A percentile compares a stretch with the other conserved stretches of the same genome.
phyloP scores from a whole-genome alignment of 305 asterid genomes.

The Ajuga reptans region DNA sequence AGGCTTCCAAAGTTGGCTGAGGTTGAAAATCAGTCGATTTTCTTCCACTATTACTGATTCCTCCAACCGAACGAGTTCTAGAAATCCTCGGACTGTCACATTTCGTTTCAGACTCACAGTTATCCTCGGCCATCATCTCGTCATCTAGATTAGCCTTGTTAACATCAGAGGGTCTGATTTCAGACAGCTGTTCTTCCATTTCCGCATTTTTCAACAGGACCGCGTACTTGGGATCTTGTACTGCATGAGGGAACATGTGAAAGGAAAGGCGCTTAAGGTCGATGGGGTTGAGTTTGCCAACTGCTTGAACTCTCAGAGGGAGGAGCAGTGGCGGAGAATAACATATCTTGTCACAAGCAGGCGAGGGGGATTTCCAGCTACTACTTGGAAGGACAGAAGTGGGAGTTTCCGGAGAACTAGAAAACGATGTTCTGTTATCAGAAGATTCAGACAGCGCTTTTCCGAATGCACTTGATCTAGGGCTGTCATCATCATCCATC shows the following conservation, averaged over 20 bases:
- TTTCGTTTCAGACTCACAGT: conserved; percentile 18
- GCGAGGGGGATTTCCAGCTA: conserved; percentile 27
- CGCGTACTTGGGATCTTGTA: conserved; percentile 31
- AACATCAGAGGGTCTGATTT: conserved; percentile 19
- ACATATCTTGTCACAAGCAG: conserved; percentile 25
- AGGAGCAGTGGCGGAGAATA: conserved; percentile 51
- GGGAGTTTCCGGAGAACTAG: conserved; percentile 69
- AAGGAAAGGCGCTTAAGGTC: conserved; percentile 71
- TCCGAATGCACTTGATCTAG: conserved; percentile 40
- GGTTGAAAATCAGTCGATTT: conserved; percentile 1
- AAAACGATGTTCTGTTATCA: conserved; percentile 30
- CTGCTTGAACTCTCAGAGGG: conserved; percentile 56
- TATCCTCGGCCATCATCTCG: conserved; percentile 21
- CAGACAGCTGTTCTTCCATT: conserved; percentile 19
- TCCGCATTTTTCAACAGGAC: conserved; percentile 25
- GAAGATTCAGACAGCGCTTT: conserved; percentile 43
- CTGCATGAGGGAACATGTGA: conserved; percentile 55
- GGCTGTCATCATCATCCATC: conserved; percentile 55
- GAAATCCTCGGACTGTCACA: conserved; percentile 22
- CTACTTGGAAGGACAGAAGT: conserved; percentile 66
- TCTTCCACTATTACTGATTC: conserved; percentile 9
- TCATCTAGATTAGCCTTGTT: conserved; percentile 24
- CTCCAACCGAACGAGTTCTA: conserved; percentile 16
- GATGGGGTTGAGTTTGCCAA: conserved; percentile 66
- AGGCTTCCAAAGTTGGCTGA: conserved; percentile 10